Conservation (phyloP, 1,284 basidiomycete species). For the Ustilago vetiveriae region DNA sequence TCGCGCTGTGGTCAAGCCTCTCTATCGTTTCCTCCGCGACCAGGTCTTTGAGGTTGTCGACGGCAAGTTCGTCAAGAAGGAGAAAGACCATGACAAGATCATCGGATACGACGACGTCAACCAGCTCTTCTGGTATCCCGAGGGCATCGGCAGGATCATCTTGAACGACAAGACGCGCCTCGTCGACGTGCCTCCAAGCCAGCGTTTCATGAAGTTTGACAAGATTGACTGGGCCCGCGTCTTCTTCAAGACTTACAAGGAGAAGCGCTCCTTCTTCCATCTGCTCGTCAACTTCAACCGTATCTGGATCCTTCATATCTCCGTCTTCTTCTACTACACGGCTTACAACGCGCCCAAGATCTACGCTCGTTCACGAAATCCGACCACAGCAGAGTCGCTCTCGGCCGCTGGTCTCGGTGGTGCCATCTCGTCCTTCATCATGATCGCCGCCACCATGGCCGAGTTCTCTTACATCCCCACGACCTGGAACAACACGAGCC, state of each 20-base stretch:
- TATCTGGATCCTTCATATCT: conserved; percentile 67
- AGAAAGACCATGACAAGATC: conserved; percentile 91
- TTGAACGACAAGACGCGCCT: conserved; percentile 83
- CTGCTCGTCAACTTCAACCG: conserved; percentile 67
- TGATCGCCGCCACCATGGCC: conserved; percentile 65
- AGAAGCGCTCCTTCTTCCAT: conserved; percentile 66
- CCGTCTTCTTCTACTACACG: conserved; percentile 67
- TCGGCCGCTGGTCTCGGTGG: conserved; percentile 65
- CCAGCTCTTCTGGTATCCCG: conserved; percentile 99
- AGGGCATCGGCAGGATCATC: conserved; percentile 91
- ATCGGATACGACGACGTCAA: conserved; percentile 99
- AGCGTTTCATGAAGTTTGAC: conserved; percentile 68
- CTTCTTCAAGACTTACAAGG: conserved; percentile 67
- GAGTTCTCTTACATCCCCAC: conserved; percentile 66
- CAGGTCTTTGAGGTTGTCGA: conserved; percentile 97
- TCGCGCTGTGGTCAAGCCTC: conserved; percentile 86
- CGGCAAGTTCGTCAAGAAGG: conserved; percentile 88
- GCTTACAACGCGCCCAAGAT: conserved; percentile 86
- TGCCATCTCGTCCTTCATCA: conserved; percentile 63
- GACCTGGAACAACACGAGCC: conserved; percentile 67
- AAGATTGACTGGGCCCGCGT: conserved; percentile 67
- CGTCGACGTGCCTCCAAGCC: conserved; percentile 65
- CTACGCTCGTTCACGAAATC: conserved; percentile 74
- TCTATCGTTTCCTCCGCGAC: conserved; percentile 97
- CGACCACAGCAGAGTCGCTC: conserved; percentile 56